phyloP scores from a whole-genome alignment of 2,329 filamentous ascomycete genomes.

The Mycogone perniciosa region DNA sequence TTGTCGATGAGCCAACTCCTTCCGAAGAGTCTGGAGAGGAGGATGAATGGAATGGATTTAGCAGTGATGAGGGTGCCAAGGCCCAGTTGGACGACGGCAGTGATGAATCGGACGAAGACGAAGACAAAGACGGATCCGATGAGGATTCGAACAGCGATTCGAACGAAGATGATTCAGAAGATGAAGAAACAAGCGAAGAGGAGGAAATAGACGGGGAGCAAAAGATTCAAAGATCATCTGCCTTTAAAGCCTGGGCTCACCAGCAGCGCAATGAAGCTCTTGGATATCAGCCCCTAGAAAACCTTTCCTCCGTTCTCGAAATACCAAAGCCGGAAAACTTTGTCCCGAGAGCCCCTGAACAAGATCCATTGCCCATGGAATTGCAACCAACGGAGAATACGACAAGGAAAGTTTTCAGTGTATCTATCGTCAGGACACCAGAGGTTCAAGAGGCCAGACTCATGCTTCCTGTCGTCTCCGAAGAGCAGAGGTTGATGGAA shows the following conservation, averaged over 20 bases:
- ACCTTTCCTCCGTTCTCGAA: slow-evolving; percentile 36
- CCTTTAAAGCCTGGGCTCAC: slow-evolving; percentile 91
- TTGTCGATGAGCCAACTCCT: slow-evolving; percentile 33
- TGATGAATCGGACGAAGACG: slow-evolving; percentile 24
- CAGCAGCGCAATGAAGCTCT: slow-evolving; percentile 79
- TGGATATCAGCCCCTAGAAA: slow-evolving; percentile 51
- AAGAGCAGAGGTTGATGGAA: slow-evolving; percentile 98
- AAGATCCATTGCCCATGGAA: slow-evolving; percentile 64
- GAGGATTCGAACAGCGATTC: slow-evolving; percentile 21
- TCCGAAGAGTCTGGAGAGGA: slow-evolving; percentile 27
- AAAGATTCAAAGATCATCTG: slow-evolving; percentile 41
- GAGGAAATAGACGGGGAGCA: slow-evolving; percentile 22
- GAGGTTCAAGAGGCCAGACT: slow-evolving; percentile 74
- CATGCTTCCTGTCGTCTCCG: slow-evolving; percentile 80
- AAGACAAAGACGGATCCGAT: slow-evolving; percentile 28
- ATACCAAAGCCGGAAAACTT: slow-evolving; percentile 58
- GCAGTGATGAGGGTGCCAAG: slow-evolving; percentile 37
- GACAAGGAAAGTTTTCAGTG: slow-evolving; percentile 67
- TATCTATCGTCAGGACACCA: slow-evolving; percentile 61
- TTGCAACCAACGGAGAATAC: slow-evolving; percentile 54
- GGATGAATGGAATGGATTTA: slow-evolving; percentile 56
- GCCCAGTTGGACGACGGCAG: slow-evolving; percentile 23
- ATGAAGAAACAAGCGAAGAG: slow-evolving; percentile 28
- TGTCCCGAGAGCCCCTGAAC: slow-evolving; percentile 58
- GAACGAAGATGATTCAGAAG: slow-evolving; percentile 25